Evolutionary conservation across 2,329 filamentous ascomycete species (phyloP).

Genomic region (Aspergillus pseudonomiae): DNA sequence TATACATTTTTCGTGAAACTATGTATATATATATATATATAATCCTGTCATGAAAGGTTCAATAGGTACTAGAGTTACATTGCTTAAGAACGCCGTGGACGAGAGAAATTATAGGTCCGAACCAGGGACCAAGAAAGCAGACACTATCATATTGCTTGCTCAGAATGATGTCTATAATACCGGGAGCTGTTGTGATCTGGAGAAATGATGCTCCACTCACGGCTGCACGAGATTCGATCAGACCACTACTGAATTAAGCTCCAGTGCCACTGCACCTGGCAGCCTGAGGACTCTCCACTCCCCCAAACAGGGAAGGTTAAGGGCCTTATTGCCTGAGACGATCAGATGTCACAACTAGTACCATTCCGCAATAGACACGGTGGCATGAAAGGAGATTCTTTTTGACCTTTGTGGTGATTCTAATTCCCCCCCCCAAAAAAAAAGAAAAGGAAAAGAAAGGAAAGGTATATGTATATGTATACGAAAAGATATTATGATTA

Average conservation of each 20-base stretch:
- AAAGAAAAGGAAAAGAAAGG: too few species aligned
- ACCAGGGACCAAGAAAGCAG: background rate
- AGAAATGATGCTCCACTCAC: background rate
- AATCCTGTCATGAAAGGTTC: too few species aligned
- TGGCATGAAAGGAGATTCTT: too few species aligned
- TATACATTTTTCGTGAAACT: background rate
- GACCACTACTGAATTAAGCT: background rate
- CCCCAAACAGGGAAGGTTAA: background rate
- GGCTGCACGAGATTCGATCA: background rate
- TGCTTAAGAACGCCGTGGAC: background rate
- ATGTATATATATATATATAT: background rate
- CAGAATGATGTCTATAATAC: background rate
- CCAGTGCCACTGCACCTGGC: too few species aligned
- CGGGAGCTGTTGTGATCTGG: background rate
- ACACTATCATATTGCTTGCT: background rate
- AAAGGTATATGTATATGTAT: background rate
- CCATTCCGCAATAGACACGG: too few species aligned
- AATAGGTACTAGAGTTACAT: background rate
- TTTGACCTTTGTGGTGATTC: background rate
- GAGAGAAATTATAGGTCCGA: background rate
- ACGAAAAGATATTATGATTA: background rate
- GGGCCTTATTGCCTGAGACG: background rate
- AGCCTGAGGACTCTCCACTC: background rate
- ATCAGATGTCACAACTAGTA: background rate
- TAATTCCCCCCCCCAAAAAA: background rate